Evolutionary conservation across 1,284 basidiomycete genomes (phyloP).

Genomic region (Neonothopanus nambi): DNA sequence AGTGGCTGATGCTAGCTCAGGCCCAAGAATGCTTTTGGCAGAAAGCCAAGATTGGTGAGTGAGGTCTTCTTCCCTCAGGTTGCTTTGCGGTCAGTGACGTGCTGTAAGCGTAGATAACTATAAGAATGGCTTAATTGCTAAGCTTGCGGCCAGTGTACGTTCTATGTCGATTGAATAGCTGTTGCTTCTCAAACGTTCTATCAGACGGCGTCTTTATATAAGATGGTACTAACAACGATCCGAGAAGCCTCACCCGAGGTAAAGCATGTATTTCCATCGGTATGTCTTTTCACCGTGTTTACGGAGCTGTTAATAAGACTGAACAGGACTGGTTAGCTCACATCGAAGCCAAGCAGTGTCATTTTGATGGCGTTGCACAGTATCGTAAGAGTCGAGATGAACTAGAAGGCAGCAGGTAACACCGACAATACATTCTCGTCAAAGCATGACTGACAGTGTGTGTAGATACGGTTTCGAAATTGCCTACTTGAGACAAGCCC

Average conservation of each 20-base stretch:
- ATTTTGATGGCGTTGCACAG: conserved; percentile 91
- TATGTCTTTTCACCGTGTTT: conserved; percentile 31
- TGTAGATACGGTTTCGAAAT: conserved; percentile 84
- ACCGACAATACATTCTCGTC: conserved; percentile 1
- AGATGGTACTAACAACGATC: conserved; percentile 51
- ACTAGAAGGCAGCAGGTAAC: conserved; percentile 75
- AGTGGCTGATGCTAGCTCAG: conserved; percentile 87
- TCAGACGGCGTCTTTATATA: conserved; percentile 72
- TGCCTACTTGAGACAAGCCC: conserved; percentile 71
- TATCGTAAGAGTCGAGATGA: conserved; percentile 91
- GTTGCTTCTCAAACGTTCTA: conserved; percentile 4
- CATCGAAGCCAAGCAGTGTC: conserved; percentile 79
- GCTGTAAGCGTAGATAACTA: conserved; percentile 53
- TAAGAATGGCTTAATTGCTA: conserved; percentile 87
- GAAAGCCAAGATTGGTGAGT: conserved; percentile 79
- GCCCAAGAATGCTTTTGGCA: conserved; percentile 99
- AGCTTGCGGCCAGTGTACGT: conserved; percentile 73
- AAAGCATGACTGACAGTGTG: conserved; percentile 1
- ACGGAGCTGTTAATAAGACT: conserved; percentile 11
- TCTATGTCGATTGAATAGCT: neutral
- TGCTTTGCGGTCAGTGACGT: neutral
- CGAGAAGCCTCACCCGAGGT: conserved; percentile 49
- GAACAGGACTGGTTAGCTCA: conserved; percentile 80
- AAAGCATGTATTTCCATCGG: conserved; percentile 53
- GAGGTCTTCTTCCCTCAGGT: neutral